Evolutionary conservation across 2,329 filamentous ascomycete genomes (phyloP), one percentile per base, ranked within the genome.

Genomic region (Pyricularia grisea): DNA sequence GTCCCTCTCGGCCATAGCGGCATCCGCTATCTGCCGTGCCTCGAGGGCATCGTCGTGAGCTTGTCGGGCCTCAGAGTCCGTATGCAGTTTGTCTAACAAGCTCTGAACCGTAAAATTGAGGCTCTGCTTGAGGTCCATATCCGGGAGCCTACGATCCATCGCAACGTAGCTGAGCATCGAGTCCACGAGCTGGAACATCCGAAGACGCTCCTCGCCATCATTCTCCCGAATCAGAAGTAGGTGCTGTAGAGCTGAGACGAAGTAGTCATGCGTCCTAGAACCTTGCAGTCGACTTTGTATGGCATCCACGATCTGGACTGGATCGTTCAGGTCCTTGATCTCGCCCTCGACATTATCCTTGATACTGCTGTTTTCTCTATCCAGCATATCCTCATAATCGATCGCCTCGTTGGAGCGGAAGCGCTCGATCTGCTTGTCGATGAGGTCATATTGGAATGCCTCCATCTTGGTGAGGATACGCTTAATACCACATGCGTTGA

Each of bases 111-210:
- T 97, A 75, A 98, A 98, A 78, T 97, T 97, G 72, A 99, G 87
- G 76, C 93, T 97, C 79, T 98, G 94, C 82, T 97, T 97, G 70
- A 99, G 87, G 78, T 99, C 95, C 89, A 98, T 94, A 79, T 99
- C 94, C 58, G 95, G 95, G 72, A 98, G 80, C 72, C 95, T 87
- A 76, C 95, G 88, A 79, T 99, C 95, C 94, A 99, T 99, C 74
- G 94, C 94, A 71, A 99, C 94, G 79, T 98, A 98, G 79, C 93
- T 97, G 73, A 99, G 88, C 93, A 98, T 98, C n/a, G 92, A 90
- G 79, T 99, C 95, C 31, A 98, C 94, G 31, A 99, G 87, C 82
- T 98, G 95, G 81, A 98, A 99, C 90, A 97, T 95, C 66, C 93
- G 90, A 71, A 97, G 81, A 17, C 93, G 89, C 79, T 99, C 95